These are phyloP conservation scores for Termitomyces sp. DNA, from an alignment of 768 basidiomycete species.

Conservation along the genomic window DNA sequence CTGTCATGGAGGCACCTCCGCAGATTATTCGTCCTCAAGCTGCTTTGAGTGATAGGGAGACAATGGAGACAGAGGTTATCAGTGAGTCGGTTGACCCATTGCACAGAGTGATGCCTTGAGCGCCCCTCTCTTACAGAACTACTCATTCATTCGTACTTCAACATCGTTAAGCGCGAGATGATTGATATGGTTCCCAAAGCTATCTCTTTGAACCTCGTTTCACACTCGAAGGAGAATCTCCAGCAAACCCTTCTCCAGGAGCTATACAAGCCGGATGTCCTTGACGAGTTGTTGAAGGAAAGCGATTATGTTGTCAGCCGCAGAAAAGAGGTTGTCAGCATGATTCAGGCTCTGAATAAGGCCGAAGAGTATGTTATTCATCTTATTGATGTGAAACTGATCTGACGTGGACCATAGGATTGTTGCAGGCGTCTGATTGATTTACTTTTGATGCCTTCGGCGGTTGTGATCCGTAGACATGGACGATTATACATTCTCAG, in stretches of 20 bases:
- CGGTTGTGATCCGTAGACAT: slow-evolving; percentile 6
- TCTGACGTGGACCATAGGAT: slow-evolving; percentile 33
- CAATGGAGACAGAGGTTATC: slow-evolving; percentile 99
- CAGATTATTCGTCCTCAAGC: slow-evolving; percentile 83
- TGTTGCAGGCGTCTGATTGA: slow-evolving; percentile 50
- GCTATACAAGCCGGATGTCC: slow-evolving; percentile 93
- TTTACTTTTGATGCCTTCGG: neutral
- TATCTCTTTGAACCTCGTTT: slow-evolving; percentile 86
- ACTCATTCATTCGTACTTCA: slow-evolving; percentile 94
- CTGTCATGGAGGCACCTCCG: slow-evolving; percentile 67
- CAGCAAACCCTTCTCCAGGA: slow-evolving; percentile 93
- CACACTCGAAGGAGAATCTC: slow-evolving; percentile 88
- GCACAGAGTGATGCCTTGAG: neutral
- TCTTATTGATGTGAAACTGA: neutral
- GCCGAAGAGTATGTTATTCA: slow-evolving; percentile 78
- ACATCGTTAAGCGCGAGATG: slow-evolving; percentile 98
- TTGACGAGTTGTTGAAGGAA: slow-evolving; percentile 94
- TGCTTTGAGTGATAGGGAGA: slow-evolving; percentile 89
- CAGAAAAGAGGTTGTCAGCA: slow-evolving; percentile 89
- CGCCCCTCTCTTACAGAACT: slow-evolving; percentile 50
- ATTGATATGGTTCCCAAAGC: slow-evolving; percentile 99
- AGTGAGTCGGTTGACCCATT: slow-evolving; percentile 39
- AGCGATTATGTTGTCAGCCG: slow-evolving; percentile 84
- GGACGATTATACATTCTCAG: slow-evolving; percentile 13
- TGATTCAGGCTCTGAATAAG: slow-evolving; percentile 93